Conservation (phyloP, 108 stramenopile species). For the Phaeodactylum tricornutum region DNA sequence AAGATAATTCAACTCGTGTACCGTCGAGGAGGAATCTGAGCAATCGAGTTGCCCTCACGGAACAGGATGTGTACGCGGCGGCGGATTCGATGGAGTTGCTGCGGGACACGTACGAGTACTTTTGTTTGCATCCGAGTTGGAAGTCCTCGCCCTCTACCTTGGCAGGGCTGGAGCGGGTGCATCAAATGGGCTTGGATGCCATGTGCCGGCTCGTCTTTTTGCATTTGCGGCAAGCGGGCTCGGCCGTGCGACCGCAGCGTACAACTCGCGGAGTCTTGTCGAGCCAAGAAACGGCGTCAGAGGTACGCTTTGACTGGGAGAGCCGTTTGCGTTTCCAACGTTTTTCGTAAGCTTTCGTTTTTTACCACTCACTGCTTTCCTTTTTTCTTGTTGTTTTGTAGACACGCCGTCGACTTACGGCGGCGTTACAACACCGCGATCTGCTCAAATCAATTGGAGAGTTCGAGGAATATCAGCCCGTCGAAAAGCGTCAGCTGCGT, state of each 20-base stretch:
- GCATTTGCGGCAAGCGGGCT: slow-evolving; percentile 60
- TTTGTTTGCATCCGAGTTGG: slow-evolving; percentile 53
- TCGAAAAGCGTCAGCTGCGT: slow-evolving; percentile 64
- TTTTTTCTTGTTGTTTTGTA: slow-evolving; percentile 5
- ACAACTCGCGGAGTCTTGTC: slow-evolving; percentile 31
- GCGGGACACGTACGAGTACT: slow-evolving; percentile 72
- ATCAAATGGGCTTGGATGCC: slow-evolving; percentile 57
- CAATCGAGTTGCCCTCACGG: slow-evolving; percentile 33
- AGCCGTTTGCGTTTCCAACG: too few species aligned
- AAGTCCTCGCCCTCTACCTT: slow-evolving; percentile 38
- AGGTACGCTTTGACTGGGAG: slow-evolving; percentile 34
- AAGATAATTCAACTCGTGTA: slow-evolving; percentile 13
- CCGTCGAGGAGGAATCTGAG: slow-evolving; percentile 8
- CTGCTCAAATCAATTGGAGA: slow-evolving; percentile 78
- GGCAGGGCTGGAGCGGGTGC: slow-evolving; percentile 53
- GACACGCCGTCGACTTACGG: slow-evolving; percentile 59
- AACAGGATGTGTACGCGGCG: slow-evolving; percentile 80
- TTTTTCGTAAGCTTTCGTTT: too few species aligned
- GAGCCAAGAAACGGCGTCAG: slow-evolving; percentile 51
- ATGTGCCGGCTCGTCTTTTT: slow-evolving; percentile 61
- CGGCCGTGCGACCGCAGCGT: slow-evolving; percentile 60
- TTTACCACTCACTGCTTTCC: not conserved
- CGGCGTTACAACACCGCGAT: slow-evolving; percentile 75
- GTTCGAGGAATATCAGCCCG: slow-evolving; percentile 76
- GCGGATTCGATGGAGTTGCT: slow-evolving; percentile 82